These are phyloP conservation scores for Filosporella fistucella DNA, from an alignment of 495 filamentous ascomycete genomes.

Conservation along the genomic window DNA sequence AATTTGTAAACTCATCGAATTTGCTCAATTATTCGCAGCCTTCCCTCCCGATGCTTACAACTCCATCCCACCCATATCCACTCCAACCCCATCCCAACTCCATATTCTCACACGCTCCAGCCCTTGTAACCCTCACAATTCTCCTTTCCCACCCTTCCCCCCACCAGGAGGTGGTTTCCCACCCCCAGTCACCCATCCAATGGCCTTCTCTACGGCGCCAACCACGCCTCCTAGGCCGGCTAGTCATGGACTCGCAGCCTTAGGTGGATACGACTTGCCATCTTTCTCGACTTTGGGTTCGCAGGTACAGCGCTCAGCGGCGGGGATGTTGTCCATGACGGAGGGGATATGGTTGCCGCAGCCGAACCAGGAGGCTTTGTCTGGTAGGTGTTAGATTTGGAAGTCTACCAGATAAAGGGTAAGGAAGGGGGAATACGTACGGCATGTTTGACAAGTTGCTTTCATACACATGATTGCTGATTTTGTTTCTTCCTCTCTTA, in stretches of 20 bases:
- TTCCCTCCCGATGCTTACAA: neutral
- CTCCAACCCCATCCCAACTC: neutral
- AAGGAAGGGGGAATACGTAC: constrained; percentile 14
- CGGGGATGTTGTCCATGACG: constrained; percentile 60
- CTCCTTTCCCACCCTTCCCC: neutral
- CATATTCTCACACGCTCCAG: neutral
- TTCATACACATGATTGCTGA: constrained; percentile 24
- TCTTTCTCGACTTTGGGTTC: constrained; percentile 53
- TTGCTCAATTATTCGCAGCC: neutral
- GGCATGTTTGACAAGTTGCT: constrained; percentile 21
- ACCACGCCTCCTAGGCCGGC: neutral
- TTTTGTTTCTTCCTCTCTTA: neutral
- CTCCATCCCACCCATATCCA: neutral
- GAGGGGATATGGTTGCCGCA: constrained; percentile 65
- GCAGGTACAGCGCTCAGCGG: constrained; percentile 59
- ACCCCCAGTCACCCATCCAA: constrained; percentile 1
- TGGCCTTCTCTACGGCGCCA: neutral
- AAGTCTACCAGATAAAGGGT: neutral
- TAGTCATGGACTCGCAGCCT: constrained; percentile 26
- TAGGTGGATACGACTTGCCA: constrained; percentile 59
- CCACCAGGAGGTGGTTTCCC: neutral
- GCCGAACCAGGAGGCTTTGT: constrained; percentile 65
- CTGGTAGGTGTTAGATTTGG: constrained; percentile 31
- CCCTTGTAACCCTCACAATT: neutral
- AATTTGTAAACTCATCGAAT: neutral